Evolutionary conservation across 192 early-diverging fungal species (phyloP).

Genomic region (Linnemannia elongata): DNA sequence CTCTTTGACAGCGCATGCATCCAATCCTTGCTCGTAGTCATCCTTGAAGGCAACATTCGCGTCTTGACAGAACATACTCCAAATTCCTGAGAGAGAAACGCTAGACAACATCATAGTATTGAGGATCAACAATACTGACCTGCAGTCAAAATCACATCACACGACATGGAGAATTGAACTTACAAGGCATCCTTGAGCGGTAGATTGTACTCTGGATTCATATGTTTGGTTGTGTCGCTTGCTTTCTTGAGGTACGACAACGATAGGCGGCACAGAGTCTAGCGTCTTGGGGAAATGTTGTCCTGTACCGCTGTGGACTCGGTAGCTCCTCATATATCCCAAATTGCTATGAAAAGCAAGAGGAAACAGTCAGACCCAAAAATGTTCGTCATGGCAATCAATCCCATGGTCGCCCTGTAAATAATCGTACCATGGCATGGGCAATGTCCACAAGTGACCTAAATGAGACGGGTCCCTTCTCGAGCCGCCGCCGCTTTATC

Average conservation of each 20-base stretch:
- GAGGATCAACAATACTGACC: too few relatives aligned
- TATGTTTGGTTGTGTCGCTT: too few relatives aligned
- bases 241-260: too few relatives aligned
- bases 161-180: too few relatives aligned
- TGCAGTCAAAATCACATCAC: too few relatives aligned
- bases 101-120: too few relatives aligned
- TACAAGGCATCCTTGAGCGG: too few relatives aligned
- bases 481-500: constrained; percentile 2
- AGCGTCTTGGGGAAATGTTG: too few relatives aligned
- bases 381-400: neutral
- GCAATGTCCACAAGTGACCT: constrained; percentile 16
- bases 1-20: constrained; percentile 3
- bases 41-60: constrained; percentile 19
- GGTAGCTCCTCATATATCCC: neutral
- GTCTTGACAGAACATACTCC: neutral
- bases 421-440: constrained; percentile 3
- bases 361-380: neutral
- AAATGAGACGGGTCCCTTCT: neutral
- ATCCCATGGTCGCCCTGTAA: neutral
- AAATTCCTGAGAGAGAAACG: too few relatives aligned
- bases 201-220: too few relatives aligned
- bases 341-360: neutral
- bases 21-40: constrained; percentile 10
- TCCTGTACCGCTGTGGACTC: constrained; percentile 15
- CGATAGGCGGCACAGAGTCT: too few relatives aligned